Evolutionary conservation across 208 protist genomes (phyloP).

Genomic region (Blastocrithidia nonstop): DNA sequence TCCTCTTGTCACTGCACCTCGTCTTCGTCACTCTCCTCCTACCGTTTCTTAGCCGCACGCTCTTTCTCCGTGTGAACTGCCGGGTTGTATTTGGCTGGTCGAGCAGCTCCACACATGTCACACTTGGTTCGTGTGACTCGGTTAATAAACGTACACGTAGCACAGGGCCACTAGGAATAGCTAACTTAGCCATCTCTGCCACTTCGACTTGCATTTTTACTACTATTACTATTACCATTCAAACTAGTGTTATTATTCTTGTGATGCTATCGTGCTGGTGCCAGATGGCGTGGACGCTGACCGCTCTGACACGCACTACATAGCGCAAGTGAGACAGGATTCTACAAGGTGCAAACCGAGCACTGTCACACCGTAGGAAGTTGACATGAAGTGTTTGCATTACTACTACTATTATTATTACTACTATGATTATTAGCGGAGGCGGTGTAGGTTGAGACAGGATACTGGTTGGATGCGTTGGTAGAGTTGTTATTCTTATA

Average conservation of each 20-base stretch:
- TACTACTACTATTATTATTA: neutral
- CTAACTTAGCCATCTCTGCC: neutral
- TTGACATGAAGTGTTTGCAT: neutral
- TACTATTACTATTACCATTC: neutral
- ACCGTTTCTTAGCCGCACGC: slow-evolving; percentile 9
- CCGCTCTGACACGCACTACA: slow-evolving; percentile 64
- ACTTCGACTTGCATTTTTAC: neutral
- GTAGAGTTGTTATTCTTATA: neutral
- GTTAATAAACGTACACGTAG: slow-evolving; percentile 58
- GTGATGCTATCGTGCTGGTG: slow-evolving; percentile 4
- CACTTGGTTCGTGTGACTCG: slow-evolving; percentile 22
- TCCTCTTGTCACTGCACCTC: slow-evolving; percentile 75
- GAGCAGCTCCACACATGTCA: slow-evolving; percentile 49
- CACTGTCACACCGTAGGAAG: slow-evolving; percentile 33
- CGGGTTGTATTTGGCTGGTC: slow-evolving; percentile 24
- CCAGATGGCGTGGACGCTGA: slow-evolving; percentile 42
- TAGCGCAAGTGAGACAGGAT: slow-evolving; percentile 18
- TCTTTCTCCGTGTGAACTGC: slow-evolving; percentile 9
- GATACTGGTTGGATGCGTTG: neutral
- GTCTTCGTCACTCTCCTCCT: slow-evolving; percentile 34
- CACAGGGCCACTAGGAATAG: slow-evolving; percentile 30
- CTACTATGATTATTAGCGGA: neutral
- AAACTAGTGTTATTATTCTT: neutral
- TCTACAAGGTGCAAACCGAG: slow-evolving; percentile 70
- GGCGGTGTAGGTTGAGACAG: neutral